These are phyloP conservation scores for Gracilaria vermiculophylla DNA, from an alignment of 23 red algal species.

Conservation along the genomic window DNA sequence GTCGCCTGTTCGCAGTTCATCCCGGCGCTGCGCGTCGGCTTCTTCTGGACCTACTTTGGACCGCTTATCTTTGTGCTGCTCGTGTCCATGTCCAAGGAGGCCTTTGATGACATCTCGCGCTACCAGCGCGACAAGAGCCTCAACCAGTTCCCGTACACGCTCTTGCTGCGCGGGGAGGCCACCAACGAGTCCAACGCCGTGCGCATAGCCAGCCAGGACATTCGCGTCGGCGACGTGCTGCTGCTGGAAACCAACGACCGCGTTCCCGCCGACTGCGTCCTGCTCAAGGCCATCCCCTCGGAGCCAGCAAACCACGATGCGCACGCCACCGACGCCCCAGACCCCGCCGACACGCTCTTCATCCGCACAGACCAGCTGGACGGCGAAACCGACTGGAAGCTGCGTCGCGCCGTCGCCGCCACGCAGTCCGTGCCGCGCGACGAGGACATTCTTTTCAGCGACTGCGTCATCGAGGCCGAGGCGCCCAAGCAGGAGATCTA, in stretches of 20 bases:
- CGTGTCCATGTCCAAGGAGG: slow-evolving; percentile 85
- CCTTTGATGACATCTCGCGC: slow-evolving; percentile 81
- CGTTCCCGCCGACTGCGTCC: slow-evolving; percentile 94
- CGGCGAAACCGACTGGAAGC: slow-evolving; percentile 99
- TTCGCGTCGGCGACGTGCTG: slow-evolving; percentile 96
- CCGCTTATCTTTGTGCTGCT: slow-evolving; percentile 91
- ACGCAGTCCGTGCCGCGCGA: slow-evolving; percentile 75
- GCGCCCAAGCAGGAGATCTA: slow-evolving; percentile 90
- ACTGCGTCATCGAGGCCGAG: slow-evolving; percentile 72
- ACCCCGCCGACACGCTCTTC: slow-evolving; percentile 75
- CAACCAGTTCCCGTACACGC: slow-evolving; percentile 75
- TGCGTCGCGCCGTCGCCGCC: slow-evolving; percentile 81
- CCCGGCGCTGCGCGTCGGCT: slow-evolving; percentile 90
- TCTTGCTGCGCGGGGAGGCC: slow-evolving; percentile 27
- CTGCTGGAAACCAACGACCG: slow-evolving; percentile 84
- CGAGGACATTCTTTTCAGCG: slow-evolving; percentile 49
- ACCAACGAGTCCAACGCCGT: slow-evolving; percentile 28
- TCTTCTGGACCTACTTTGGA: slow-evolving; percentile 92
- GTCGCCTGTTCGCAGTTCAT: slow-evolving; percentile 92
- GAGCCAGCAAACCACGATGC: slow-evolving; percentile 8
- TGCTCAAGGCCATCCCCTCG: slow-evolving; percentile 61
- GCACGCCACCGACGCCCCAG: neutral
- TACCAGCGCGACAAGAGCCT: slow-evolving; percentile 71
- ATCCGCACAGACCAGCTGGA: slow-evolving; percentile 97
- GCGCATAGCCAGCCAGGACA: slow-evolving; percentile 68